Evolutionary conservation across 75 land plant genomes (phyloP).

Genomic region (Selaginella tamariscina): DNA sequence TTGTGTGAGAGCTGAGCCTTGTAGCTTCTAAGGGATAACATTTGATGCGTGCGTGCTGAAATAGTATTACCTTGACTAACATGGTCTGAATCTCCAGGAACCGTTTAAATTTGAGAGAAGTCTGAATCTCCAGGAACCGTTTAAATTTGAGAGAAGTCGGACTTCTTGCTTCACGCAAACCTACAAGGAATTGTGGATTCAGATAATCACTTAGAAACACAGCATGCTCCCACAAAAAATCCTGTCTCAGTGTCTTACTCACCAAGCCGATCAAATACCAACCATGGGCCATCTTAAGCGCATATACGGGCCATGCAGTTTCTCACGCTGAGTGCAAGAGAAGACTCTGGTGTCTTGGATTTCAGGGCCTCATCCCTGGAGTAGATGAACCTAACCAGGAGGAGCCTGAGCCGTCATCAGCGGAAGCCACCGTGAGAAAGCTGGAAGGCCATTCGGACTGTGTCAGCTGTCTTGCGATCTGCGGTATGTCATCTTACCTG

Average conservation of each 20-base stretch:
- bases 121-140: too few species aligned
- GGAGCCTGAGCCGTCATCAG: conserved; percentile 10
- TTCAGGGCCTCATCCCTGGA: conserved; percentile 1
- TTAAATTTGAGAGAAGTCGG: too few species aligned
- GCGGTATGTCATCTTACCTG: conserved; percentile 35
- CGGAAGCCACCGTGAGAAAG: conserved; percentile 21
- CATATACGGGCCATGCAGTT: background rate
- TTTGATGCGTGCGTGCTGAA: too few species aligned
- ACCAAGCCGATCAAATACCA: background rate
- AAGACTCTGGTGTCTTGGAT: conserved; percentile 1
- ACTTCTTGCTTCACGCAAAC: background rate
- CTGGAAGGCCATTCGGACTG: conserved; percentile 57
- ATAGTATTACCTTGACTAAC: too few species aligned
- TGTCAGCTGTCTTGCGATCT: conserved; percentile 53
- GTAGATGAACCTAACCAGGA: conserved; percentile 15
- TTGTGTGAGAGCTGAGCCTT: too few species aligned
- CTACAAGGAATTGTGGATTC: background rate
- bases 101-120: too few species aligned
- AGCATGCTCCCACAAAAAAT: conserved; percentile 8
- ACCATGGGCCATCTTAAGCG: background rate
- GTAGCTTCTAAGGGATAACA: too few species aligned
- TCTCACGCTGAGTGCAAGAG: background rate
- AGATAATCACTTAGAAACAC: conserved; percentile 14
- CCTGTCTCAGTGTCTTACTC: background rate
- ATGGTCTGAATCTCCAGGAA: too few species aligned